Percentiles rank a stretch among this genome's conserved stretches.
Evolutionary conservation across 148 eudicot genomes (phyloP).

Genomic region (Rhododendron kiyosumense): DNA sequence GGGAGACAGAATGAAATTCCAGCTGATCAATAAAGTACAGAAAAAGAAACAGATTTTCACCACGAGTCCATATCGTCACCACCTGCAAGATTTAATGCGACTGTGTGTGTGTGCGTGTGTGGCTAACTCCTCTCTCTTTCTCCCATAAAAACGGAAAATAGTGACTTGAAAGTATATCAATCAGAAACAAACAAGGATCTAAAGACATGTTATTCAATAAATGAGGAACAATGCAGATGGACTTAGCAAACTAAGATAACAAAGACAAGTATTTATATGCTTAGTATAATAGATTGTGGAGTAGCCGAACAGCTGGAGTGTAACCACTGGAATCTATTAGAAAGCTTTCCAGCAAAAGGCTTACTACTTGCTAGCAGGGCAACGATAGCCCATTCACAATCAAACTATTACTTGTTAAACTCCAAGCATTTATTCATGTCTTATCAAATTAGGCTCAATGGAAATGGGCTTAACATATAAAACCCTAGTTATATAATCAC

Average conservation of each 20-base stretch:
- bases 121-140: background rate
- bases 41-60: background rate
- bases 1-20: background rate
- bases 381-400: background rate
- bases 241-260: background rate
- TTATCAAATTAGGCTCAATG: background rate
- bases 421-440: background rate
- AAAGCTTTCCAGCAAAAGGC: background rate
- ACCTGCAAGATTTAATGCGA: background rate
- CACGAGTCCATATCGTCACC: background rate
- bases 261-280: background rate
- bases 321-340: background rate
- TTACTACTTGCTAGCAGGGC: background rate
- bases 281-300: no score
- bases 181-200: background rate
- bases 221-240: background rate
- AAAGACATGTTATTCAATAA: background rate
- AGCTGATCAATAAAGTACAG: background rate
- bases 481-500: background rate
- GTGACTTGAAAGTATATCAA: background rate
- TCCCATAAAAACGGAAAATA: background rate
- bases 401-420: background rate
- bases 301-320: background rate
- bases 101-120: background rate
- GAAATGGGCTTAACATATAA: background rate